Percentiles rank a stretch among this genome's conserved stretches.
Evolutionary conservation across 495 filamentous ascomycete species (phyloP).

Genomic region (Aspergillus baeticus): DNA sequence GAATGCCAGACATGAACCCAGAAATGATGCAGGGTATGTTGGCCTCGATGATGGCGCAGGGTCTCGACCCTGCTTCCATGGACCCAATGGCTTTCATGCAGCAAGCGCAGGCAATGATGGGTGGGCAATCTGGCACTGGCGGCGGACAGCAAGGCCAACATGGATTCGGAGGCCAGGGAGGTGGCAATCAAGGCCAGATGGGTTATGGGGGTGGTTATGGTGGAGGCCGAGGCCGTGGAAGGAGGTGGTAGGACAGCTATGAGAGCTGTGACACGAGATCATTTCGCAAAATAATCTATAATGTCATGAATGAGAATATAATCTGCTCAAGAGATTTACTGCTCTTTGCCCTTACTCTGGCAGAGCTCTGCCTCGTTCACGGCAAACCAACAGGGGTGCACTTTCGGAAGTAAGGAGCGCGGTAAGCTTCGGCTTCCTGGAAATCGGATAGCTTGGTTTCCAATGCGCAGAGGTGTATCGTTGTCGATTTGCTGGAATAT

Average conservation of each 20-base stretch:
- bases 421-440: neutral
- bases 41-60: constrained; percentile 74
- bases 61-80: constrained; percentile 82
- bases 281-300: constrained; percentile 16
- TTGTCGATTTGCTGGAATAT: too few species aligned
- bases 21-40: constrained; percentile 82
- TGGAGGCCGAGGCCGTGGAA: constrained; percentile 46
- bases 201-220: constrained; percentile 51
- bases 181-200: constrained; percentile 46
- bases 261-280: neutral
- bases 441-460: neutral
- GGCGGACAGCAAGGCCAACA: constrained; percentile 40
- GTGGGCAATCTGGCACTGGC: constrained; percentile 39
- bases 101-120: constrained; percentile 53
- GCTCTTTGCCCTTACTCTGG: constrained; percentile 1
- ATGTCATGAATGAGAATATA: constrained; percentile 12
- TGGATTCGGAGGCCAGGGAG: constrained; percentile 45
- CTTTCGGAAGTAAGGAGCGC: constrained; percentile 20
- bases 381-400: neutral
- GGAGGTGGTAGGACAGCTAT: constrained; percentile 37
- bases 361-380: neutral
- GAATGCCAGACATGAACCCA: constrained; percentile 69
- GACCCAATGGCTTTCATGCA: constrained; percentile 60
- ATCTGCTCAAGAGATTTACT: neutral
- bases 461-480: neutral